phyloP scores from a whole-genome alignment of 2,329 filamentous ascomycete genomes.

The Xylariales sp. region DNA sequence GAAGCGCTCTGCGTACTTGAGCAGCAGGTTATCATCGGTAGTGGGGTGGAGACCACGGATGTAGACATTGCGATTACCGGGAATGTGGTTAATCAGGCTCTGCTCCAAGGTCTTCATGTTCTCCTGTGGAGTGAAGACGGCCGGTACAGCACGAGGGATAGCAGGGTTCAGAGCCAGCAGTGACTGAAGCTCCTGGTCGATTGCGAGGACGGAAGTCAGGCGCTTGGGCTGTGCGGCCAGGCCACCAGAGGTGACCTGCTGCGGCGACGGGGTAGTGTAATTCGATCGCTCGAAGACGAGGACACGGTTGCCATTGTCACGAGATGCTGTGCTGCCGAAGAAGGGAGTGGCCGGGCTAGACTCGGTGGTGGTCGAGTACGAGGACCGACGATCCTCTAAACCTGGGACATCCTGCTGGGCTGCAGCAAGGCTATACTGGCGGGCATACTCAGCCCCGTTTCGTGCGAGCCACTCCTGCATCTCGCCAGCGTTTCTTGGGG shows the following conservation, averaged over 20 bases:
- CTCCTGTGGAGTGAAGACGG: constrained; percentile 78
- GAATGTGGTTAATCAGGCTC: constrained; percentile 85
- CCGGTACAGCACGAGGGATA: constrained; percentile 84
- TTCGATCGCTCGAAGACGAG: constrained; percentile 54
- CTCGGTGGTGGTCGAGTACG: constrained; percentile 64
- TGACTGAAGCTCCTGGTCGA: constrained; percentile 54
- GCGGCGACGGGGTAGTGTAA: constrained; percentile 63
- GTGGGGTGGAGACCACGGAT: constrained; percentile 94
- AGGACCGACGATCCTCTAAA: constrained; percentile 61
- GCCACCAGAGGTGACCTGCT: constrained; percentile 45
- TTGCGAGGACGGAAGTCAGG: constrained; percentile 24
- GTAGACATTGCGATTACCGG: constrained; percentile 96
- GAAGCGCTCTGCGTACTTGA: constrained; percentile 79
- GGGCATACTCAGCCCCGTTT: constrained; percentile 40
- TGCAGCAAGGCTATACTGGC: constrained; percentile 47
- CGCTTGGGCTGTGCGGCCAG: constrained; percentile 36
- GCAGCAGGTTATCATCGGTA: constrained; percentile 86
- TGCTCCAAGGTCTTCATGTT: constrained; percentile 88
- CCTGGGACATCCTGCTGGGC: constrained; percentile 52
- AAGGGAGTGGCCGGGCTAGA: constrained; percentile 63
- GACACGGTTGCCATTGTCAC: constrained; percentile 56
- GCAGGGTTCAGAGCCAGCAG: constrained; percentile 71
- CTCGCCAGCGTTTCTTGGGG: too few species aligned
- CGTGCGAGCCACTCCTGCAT: constrained; percentile 19
- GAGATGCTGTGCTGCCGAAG: constrained; percentile 53